Base-by-base conservation (phyloP, 2,329 filamentous ascomycete species). In the Rhytidhysteron rufulum region DNA sequence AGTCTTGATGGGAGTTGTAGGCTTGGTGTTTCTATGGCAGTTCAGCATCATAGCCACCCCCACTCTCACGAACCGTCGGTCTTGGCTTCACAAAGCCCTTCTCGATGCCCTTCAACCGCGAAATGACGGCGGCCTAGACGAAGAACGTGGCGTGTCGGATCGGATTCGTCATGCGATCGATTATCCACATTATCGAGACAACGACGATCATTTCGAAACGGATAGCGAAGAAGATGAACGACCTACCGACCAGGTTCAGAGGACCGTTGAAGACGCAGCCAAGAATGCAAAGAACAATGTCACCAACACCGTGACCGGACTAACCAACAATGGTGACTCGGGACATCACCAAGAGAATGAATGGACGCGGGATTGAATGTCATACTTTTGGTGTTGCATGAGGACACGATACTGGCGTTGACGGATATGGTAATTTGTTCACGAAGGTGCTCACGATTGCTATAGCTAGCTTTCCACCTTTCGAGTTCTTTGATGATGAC, bases 1-100 rank as follows among this genome's bases (percentile, higher is more conserved):
- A 0, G 53, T 81, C 16, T 68, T 82, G 29, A 69, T 86, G 35
- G 69, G 65, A 0, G 72, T 83, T 5, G 58, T 63, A 1, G 54
- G 49, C 5, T 40, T 64, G 38, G 60, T 65, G 2, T 58, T 62
- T 24, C 15, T 63, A 6, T 65, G 62, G 57, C 57, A 62, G 57
- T 58, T 56, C 31, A 20, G 58, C 17, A 35, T 35, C 17, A 24
- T 35, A 17, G 17, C 24, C 9, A 35, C 18, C 3, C 3, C 33
- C n/a, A 4, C 33, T 27, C 3, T 20, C n/a, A 4, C 33, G 7
- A 27, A 5, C 17, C 33, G 20, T 20, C 33, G 8, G 17, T 35
- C 33, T 21, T 35, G 33, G 33, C 33, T 35, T 16, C 20, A 20
- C 11, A 3, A 22, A 8, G 20, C 24, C 33, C 17, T 35, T n/a